These are phyloP conservation scores for Dianthus caryophyllus DNA, from an alignment of 148 eudicot genomes.

Conservation along the genomic window DNA sequence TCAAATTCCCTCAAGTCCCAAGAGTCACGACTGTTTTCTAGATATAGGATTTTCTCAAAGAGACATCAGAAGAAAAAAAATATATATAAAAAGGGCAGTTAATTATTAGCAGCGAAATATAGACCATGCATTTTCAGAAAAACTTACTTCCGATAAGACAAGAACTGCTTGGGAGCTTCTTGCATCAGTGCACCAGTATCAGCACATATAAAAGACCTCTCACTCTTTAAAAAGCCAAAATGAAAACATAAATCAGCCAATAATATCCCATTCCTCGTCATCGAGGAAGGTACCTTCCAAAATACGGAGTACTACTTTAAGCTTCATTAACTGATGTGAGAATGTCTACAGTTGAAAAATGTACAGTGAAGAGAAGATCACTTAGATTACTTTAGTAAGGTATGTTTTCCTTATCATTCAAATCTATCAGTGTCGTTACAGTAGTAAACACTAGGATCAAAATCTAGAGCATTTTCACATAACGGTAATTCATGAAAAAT, in stretches of 20 bases:
- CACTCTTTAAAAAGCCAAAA: constrained; percentile 47
- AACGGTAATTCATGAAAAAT: background rate
- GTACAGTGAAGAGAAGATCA: background rate
- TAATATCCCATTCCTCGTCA: background rate
- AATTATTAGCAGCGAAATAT: background rate
- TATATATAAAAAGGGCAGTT: too few relatives aligned
- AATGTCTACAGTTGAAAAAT: background rate
- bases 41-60: background rate
- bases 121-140: background rate
- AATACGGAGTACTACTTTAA: background rate
- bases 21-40: background rate
- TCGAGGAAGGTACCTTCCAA: background rate
- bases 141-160: constrained; percentile 70
- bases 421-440: background rate
- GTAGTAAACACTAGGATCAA: background rate
- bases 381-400: background rate
- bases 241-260: constrained; percentile 19
- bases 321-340: background rate
- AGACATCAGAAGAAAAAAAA: background rate
- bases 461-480: background rate
- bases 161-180: constrained; percentile 64
- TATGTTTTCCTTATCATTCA: background rate
- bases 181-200: constrained; percentile 86
- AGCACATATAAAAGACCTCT: constrained; percentile 83
- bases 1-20: background rate